phyloP scores from a whole-genome alignment of 306 rosid species.

The Inga laurina region DNA sequence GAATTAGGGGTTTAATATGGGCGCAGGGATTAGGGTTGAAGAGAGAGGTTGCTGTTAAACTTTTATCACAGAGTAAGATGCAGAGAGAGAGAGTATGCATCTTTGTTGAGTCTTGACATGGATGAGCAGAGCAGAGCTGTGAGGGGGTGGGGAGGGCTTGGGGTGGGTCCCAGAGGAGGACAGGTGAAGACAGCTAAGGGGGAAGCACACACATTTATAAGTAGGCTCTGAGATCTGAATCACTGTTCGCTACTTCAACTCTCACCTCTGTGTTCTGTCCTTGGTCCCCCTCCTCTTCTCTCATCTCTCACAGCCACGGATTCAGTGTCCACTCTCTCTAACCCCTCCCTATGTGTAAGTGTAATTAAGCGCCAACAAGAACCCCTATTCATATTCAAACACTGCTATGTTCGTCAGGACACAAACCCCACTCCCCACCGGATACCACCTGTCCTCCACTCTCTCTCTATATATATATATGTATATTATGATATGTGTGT shows the following conservation, averaged over 20 bases:
- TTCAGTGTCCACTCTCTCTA: slow-evolving; percentile 57
- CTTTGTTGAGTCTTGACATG: neutral
- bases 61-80: slow-evolving; percentile 18
- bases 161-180: slow-evolving; percentile 39
- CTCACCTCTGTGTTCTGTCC: slow-evolving; percentile 11
- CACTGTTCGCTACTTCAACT: slow-evolving; percentile 19
- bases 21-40: neutral
- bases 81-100: neutral
- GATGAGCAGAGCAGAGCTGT: neutral
- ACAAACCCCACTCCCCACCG: too few relatives aligned
- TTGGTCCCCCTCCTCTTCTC: slow-evolving; percentile 48
- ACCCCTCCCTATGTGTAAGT: neutral
- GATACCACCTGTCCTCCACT: too few relatives aligned
- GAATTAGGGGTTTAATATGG: slow-evolving; percentile 5
- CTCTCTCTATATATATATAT: too few relatives aligned
- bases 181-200: slow-evolving; percentile 53
- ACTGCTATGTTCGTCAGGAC: neutral
- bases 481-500: too few relatives aligned
- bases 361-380: neutral
- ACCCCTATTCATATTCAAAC: neutral
- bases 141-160: neutral
- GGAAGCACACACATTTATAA: slow-evolving; percentile 40
- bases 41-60: slow-evolving; percentile 11
- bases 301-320: slow-evolving; percentile 47
- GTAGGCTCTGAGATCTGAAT: slow-evolving; percentile 39